Evolutionary conservation across 176 grass and related monocot species (phyloP).

Genomic region (Oryza australiensis): DNA sequence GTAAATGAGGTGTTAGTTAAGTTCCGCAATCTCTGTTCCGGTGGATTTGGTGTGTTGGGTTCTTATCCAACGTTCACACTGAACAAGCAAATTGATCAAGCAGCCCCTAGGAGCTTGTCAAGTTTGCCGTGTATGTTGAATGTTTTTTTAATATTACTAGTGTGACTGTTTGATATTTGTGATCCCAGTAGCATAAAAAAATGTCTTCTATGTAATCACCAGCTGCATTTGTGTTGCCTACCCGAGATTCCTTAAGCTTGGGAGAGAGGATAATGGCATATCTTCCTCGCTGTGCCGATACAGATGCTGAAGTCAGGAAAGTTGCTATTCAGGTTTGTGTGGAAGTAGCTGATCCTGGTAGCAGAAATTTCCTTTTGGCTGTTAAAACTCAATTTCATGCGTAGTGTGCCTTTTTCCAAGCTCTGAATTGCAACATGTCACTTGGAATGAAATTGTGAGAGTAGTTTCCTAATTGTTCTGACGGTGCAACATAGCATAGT

Average conservation of each 20-base stretch:
- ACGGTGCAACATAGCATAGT: background rate
- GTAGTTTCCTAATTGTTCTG: slow-evolving; percentile 2
- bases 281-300: slow-evolving; percentile 91
- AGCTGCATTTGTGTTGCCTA: slow-evolving; percentile 97
- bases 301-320: slow-evolving; percentile 73
- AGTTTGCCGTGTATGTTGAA: slow-evolving; percentile 81
- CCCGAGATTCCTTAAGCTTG: slow-evolving; percentile 80
- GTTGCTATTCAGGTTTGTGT: slow-evolving; percentile 82
- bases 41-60: slow-evolving; percentile 69
- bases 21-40: slow-evolving; percentile 87
- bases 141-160: slow-evolving; percentile 19
- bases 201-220: slow-evolving; percentile 39
- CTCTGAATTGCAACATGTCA: background rate
- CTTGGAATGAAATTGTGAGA: background rate
- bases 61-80: slow-evolving; percentile 55
- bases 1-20: slow-evolving; percentile 82
- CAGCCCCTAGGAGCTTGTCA: slow-evolving; percentile 65
- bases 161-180: slow-evolving; percentile 6
- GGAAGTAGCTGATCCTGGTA: background rate
- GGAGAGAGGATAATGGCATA: slow-evolving; percentile 94
- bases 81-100: slow-evolving; percentile 64
- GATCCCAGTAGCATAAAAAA: slow-evolving; percentile 17
- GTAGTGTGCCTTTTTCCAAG: background rate
- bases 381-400: slow-evolving; percentile 15
- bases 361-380: background rate